Conservation (phyloP, 805 yeast species). For the Pichia sporocuriosa region DNA sequence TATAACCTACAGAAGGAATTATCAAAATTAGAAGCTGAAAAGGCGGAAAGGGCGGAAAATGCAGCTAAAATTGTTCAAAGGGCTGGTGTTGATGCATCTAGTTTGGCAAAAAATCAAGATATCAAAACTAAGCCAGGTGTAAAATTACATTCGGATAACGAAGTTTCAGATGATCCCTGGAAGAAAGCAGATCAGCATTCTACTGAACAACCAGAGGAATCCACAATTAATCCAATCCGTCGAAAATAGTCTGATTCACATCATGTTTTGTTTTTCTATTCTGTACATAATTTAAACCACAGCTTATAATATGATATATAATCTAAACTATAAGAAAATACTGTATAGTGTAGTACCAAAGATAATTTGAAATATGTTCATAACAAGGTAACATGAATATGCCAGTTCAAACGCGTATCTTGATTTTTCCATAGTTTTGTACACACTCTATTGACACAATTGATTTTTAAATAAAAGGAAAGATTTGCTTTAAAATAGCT, state of each 20-base stretch:
- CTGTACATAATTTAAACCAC: not conserved
- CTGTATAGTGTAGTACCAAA: too few species aligned
- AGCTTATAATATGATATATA: too few species aligned
- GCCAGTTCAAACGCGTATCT: too few species aligned
- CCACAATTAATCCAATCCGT: conserved; percentile 3
- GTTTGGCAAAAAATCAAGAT: not conserved
- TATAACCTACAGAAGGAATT: conserved; percentile 22
- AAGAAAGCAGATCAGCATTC: not conserved
- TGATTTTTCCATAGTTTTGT: too few species aligned
- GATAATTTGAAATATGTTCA: too few species aligned
- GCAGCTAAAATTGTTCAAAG: conserved; percentile 3
- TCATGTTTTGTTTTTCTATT: not conserved
- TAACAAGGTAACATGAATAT: too few species aligned
- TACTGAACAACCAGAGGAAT: conserved; percentile 1
- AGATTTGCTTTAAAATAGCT: too few species aligned
- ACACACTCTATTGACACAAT: too few species aligned
- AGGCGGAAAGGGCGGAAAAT: conserved; percentile 11
- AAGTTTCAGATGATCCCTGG: conserved; percentile 15
- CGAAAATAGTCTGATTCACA: not conserved
- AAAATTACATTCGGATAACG: too few species aligned
- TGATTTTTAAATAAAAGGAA: too few species aligned
- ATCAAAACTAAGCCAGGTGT: conserved; percentile 2
- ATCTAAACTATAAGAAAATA: too few species aligned
- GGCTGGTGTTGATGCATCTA: conserved; percentile 1
- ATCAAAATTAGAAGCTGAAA: conserved; percentile 7